Conservation (phyloP, 75 land plant genomes). For the Gnetum montanum region DNA sequence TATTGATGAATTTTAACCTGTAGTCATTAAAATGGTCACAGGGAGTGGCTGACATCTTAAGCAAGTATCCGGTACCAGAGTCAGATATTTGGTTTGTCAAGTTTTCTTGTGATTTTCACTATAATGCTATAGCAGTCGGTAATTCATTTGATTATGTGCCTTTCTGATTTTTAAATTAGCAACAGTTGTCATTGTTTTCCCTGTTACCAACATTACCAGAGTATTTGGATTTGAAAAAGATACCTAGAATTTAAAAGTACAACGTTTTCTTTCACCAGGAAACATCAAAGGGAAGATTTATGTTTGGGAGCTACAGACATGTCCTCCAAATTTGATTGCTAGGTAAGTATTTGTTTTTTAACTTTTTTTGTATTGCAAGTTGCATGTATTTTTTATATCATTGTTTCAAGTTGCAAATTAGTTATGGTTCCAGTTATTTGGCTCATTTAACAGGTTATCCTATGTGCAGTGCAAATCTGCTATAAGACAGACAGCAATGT, state of each 20-base stretch:
- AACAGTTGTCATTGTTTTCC: no score
- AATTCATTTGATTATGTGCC: constrained; percentile 7
- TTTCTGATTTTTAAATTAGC: no score
- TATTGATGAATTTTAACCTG: no score
- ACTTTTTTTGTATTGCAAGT: no score
- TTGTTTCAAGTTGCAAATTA: background rate
- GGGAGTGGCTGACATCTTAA: constrained; percentile 84
- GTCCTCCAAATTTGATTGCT: constrained; percentile 80
- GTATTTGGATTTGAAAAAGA: no score
- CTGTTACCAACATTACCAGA: no score
- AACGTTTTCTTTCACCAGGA: constrained; percentile 36
- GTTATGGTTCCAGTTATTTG: background rate
- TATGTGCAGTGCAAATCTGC: constrained; percentile 86
- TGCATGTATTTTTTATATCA: no score
- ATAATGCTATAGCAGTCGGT: constrained; percentile 77
- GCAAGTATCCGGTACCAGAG: constrained; percentile 94
- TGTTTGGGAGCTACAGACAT: constrained; percentile 91
- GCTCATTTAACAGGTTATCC: constrained; percentile 37
- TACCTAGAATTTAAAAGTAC: no score
- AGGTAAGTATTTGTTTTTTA: no score
- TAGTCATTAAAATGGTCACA: no score
- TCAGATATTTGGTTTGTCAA: constrained; percentile 99
- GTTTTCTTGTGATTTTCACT: constrained; percentile 93
- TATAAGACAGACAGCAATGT: constrained; percentile 88
- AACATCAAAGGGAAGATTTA: constrained; percentile 91